Conservation (phyloP, 257 asterid genomes). For the Solanum bukasovii region DNA sequence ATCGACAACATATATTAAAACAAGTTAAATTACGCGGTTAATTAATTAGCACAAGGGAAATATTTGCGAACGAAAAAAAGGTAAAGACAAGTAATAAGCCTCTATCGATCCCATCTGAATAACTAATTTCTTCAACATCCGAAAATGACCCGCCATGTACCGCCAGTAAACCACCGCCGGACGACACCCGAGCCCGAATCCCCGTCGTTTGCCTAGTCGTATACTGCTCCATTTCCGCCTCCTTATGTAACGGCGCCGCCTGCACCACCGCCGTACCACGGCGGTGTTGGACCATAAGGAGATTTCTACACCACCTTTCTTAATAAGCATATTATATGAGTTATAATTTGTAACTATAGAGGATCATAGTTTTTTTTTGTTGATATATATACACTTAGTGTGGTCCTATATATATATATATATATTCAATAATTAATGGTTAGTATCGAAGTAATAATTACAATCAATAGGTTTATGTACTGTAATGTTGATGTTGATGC, state of each 20-base stretch:
- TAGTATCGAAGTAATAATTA: slow-evolving; percentile 23
- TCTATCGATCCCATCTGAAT: slow-evolving; percentile 37
- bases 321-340: slow-evolving; percentile 20
- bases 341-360: not conserved
- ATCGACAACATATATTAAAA: not conserved
- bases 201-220: slow-evolving; percentile 54
- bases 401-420: not conserved
- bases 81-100: slow-evolving; percentile 48
- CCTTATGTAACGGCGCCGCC: slow-evolving; percentile 25
- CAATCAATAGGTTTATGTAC: slow-evolving; percentile 17
- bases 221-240: slow-evolving; percentile 32
- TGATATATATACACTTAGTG: not conserved
- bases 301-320: slow-evolving; percentile 16
- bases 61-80: slow-evolving; percentile 46
- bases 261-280: slow-evolving; percentile 34
- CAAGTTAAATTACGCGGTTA: not conserved
- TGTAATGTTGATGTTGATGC: slow-evolving; percentile 6
- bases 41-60: slow-evolving; percentile 41
- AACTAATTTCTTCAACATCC: slow-evolving; percentile 38
- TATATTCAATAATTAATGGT: slow-evolving; percentile 15
- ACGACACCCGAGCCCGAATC: slow-evolving; percentile 37
- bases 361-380: not conserved
- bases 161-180: slow-evolving; percentile 51
- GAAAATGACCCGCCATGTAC: slow-evolving; percentile 28
- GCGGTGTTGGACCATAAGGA: slow-evolving; percentile 36